Evolutionary conservation across 441 rosid genomes (phyloP), one percentile per base, ranked within the genome.

Genomic region (Dalechampia spathulata): DNA sequence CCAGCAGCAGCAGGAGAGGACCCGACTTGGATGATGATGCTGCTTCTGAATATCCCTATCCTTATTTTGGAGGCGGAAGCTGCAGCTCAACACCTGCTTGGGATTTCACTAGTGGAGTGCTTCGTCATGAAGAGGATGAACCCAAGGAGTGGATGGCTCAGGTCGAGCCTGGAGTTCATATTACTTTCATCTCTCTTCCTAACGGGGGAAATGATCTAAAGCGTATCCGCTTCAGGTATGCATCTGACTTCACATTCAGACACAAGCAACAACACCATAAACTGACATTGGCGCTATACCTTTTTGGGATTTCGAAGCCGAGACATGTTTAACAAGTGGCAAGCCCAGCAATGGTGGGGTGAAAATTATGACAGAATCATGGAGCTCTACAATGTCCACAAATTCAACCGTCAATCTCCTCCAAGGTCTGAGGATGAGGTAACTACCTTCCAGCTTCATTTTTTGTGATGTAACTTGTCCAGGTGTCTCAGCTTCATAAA

Each of bases 141-240:
- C 81, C 88, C 12, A 90, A 94, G 69, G 99, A 94, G 60, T 94
- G 99, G 99, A 88, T 94, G 98, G 98, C 99, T 27, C 99, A 90
- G 75, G 99, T 94, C 30, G 99, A 90, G 72, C 99, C 99, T 0
- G 99, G 98, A 17, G 98, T 94, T 58, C 96, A 94, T 63, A 94
- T 94, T 50, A 94, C 99, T 19, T 94, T 94, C 12, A 79, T 87
- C 55, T 84, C 99, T 26, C 94, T 90, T 57, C 92, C 98, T 4
- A 80, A 54, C 25, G 99, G 98, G 0, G 99, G 99, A 49, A 94
- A 94, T 69, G 96, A 94, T 75, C 87, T 94, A 0, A 90, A 86
- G 66, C 84, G 98, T 2, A 90, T 94, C 62, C 96, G 99, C 10
- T 94, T 94, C 83, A 87, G 96, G 97, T 89, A 77, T 20, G 58